Evolutionary conservation across 2,329 filamentous ascomycete species (phyloP).

Genomic region (Colletotrichum ledebouriae): DNA sequence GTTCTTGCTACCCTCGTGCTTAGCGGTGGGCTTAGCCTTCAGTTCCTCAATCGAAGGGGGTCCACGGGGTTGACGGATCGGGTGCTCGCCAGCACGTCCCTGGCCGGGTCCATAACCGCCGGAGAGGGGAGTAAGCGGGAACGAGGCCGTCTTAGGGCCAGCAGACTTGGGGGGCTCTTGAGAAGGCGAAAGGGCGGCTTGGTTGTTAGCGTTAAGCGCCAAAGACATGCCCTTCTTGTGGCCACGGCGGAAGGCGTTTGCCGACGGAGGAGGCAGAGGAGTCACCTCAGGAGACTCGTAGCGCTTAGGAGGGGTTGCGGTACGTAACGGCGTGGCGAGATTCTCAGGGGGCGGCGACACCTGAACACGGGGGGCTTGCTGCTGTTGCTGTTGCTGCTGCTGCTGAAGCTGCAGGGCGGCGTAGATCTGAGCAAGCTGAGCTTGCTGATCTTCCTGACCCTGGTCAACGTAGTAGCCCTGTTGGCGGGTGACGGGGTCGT

Average conservation of each 20-base stretch:
- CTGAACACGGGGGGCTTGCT: slow-evolving; percentile 79
- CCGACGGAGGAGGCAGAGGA: slow-evolving; percentile 87
- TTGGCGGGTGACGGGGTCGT: slow-evolving; percentile 88
- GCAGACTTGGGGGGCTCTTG: slow-evolving; percentile 68
- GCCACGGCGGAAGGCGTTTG: slow-evolving; percentile 91
- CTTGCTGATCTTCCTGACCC: slow-evolving; percentile 62
- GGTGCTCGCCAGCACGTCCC: slow-evolving; percentile 93
- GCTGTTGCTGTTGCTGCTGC: slow-evolving; percentile 63
- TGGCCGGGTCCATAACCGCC: slow-evolving; percentile 95
- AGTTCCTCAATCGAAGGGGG: slow-evolving; percentile 94
- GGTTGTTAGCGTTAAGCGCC: slow-evolving; percentile 66
- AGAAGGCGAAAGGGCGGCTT: slow-evolving; percentile 58
- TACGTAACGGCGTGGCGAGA: slow-evolving; percentile 66
- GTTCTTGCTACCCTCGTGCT: slow-evolving; percentile 97
- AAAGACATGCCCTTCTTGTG: slow-evolving; percentile 92
- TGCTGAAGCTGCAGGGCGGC: slow-evolving; percentile 46
- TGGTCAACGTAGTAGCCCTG: slow-evolving; percentile 85
- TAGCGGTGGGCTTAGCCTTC: slow-evolving; percentile 88
- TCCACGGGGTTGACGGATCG: slow-evolving; percentile 90
- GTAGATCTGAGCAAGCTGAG: slow-evolving; percentile 36
- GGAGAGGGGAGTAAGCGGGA: slow-evolving; percentile 84
- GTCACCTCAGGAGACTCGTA: slow-evolving; percentile 76
- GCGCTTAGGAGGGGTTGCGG: slow-evolving; percentile 75
- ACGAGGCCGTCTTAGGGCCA: slow-evolving; percentile 82
- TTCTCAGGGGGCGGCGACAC: slow-evolving; percentile 83